Evolutionary conservation across 139 green algal species (phyloP), one percentile per base, ranked within the genome.

Genomic region (Tetradesmus obliquus): DNA sequence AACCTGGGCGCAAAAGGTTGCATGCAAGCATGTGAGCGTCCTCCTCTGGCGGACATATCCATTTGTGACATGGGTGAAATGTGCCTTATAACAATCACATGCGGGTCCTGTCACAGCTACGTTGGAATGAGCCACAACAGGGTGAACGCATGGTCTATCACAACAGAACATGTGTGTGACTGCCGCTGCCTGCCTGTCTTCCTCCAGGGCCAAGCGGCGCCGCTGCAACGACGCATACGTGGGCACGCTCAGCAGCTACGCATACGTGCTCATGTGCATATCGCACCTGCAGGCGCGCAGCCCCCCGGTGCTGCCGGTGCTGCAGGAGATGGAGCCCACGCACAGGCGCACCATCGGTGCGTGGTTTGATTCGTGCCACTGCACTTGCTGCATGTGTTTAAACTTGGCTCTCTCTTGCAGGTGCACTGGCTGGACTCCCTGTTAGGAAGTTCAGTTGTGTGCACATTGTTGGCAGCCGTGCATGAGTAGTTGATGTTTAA

Each of bases 181-280:
- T 45, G 32, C 32, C 32, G 80, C 80, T 81, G 58, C 79, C 24
- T 57, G 32, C 32, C 80, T 51, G 22, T 81, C 24, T 4, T 53
- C 45, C 3, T 90, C 15, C 86, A 90, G 86, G 86, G 97, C 98
- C 80, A 98, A 98, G 94, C 89, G 91, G 72, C 94, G 97, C 10
- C 76, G 89, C 15, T 95, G 99, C 81, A 99, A 99, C 91, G 96
- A 98, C 88, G 94, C 97, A 1, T 99, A 99, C 93, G 93, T 95
- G 19, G 97, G 98, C 91, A 99, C 98, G 5, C 96, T 99, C 7
- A 98, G 95, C 22, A 97, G 93, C 81, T 99, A 99, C 91, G 96
- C 95, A 71, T 99, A 99, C 88, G 97, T 98, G 72, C 94, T 99
- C 57, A 98, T 99, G 96, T 97, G 94, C 93, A 97, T 99, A n/a